Conservation (phyloP, 164 flowering plant genomes). For the Chimonanthus praecox region DNA sequence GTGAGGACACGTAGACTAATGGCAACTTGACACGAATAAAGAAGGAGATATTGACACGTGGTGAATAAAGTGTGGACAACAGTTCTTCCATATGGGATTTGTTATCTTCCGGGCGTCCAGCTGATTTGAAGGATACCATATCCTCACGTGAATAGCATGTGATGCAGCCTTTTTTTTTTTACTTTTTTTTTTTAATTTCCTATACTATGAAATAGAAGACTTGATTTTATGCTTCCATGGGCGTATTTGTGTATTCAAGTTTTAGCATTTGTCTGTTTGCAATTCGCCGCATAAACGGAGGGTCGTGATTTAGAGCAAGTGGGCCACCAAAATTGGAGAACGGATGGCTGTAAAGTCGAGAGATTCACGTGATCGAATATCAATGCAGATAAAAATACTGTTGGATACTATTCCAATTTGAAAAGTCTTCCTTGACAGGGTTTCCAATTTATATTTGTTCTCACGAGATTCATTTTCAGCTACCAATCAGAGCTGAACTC, state of each 20-base stretch:
- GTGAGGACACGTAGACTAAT: background rate
- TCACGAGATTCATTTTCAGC: too few relatives aligned
- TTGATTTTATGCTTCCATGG: background rate
- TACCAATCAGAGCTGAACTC: too few relatives aligned
- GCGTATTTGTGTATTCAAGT: background rate
- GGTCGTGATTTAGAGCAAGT: background rate
- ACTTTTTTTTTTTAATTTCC: background rate
- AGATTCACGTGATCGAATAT: too few relatives aligned
- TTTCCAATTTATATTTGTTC: too few relatives aligned
- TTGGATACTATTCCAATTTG: too few relatives aligned
- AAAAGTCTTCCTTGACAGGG: too few relatives aligned
- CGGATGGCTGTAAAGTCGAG: background rate
- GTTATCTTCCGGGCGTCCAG: background rate
- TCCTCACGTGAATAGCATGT: conserved; percentile 1
- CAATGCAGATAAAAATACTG: too few relatives aligned
- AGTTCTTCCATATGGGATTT: background rate
- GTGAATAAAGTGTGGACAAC: conserved; percentile 22
- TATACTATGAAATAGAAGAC: background rate
- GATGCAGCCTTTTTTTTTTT: background rate
- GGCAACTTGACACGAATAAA: background rate
- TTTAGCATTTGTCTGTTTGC: too few relatives aligned
- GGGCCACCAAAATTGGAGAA: background rate
- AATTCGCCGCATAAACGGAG: background rate
- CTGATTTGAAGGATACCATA: background rate
- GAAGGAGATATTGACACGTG: conserved; percentile 21